Base-by-base conservation (phyloP, 2,329 filamentous ascomycete species). In the Xylariaceae sp. region DNA sequence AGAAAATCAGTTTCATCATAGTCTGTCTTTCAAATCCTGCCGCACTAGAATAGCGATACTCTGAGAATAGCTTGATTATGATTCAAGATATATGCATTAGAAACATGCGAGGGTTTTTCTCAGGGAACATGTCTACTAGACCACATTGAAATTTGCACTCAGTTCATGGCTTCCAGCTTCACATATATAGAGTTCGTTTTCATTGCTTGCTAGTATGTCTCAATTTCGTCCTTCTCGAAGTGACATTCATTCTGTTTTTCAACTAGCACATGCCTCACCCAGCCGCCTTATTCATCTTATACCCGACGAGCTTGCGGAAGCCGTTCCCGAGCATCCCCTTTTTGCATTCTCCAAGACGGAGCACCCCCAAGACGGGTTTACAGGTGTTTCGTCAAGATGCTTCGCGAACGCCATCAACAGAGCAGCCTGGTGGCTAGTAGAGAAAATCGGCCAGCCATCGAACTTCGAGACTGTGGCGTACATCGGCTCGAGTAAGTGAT, bases 211-310 rank as follows among this genome's bases (percentile, higher is more conserved):
- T 2, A 34, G 12, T 2, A 43, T 51, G 48, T 43, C 48, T 33
- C 17, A 43, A 17, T 14, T 43, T 34, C 7, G 7, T 12, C 17
- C 8, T 51, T 5, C 16, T 11, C 23, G 41, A 28, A 19, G 23
- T 21, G 14, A 39, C 12, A 39, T 53, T 14, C 50, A 45, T 24
- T 28, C 50, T 9, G 5, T 46, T 7, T 53, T 46, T 31, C 50
- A 39, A 45, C 7, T 46, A 37, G 3, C 11, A 6, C 50, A 39
- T 6, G 17, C 50, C 24, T 53, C 40, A 3, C 26, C 33, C 1
- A 16, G 6, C 21, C 40, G 50, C 31, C 31, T 53, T 12, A 53
- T 53, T n/a, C 50, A 46, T 46, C 41, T 53, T 14, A 53, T 53
- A 45, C 31, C 40, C 4, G 41, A 46, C 17, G 31, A 53, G 23